Evolutionary conservation across 2,329 filamentous ascomycete genomes (phyloP).

Genomic region (Aspergillus sojae): DNA sequence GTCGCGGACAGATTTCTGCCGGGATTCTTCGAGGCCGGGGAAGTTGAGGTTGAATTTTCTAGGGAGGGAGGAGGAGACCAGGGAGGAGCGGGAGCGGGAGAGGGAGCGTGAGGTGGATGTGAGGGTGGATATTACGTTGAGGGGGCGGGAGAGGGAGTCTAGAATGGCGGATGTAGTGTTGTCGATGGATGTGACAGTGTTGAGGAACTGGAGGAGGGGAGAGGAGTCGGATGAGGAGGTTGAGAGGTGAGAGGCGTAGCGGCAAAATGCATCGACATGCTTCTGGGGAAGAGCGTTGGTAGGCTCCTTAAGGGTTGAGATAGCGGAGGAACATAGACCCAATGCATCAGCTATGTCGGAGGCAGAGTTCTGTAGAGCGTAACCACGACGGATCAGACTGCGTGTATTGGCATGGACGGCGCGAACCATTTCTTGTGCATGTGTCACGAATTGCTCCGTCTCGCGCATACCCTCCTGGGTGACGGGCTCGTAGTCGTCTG

Average conservation of each 20-base stretch:
- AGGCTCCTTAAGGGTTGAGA: constrained; percentile 54
- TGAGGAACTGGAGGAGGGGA: constrained; percentile 73
- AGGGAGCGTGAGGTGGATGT: constrained; percentile 72
- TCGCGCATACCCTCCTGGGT: constrained; percentile 72
- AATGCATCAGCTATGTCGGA: constrained; percentile 51
- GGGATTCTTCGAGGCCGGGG: constrained; percentile 74
- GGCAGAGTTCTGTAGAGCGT: constrained; percentile 67
- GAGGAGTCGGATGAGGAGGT: constrained; percentile 67
- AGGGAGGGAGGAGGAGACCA: constrained; percentile 61
- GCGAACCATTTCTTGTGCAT: constrained; percentile 86
- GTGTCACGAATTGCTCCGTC: constrained; percentile 89
- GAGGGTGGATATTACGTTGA: constrained; percentile 76
- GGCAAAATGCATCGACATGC: constrained; percentile 71
- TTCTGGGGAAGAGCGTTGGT: constrained; percentile 66
- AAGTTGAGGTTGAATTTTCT: constrained; percentile 51
- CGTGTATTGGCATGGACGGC: constrained; percentile 81
- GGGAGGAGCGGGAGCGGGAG: constrained; percentile 74
- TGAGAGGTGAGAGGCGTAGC: constrained; percentile 68
- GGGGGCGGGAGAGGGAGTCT: constrained; percentile 74
- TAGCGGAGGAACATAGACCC: constrained; percentile 45
- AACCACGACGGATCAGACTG: constrained; percentile 77
- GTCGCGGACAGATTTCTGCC: constrained; percentile 79
- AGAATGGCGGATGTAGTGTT: constrained; percentile 82
- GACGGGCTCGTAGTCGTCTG: constrained; percentile 85
- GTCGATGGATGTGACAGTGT: constrained; percentile 76